Conservation (phyloP, 805 yeast genomes). For the Lachancea sp. region DNA sequence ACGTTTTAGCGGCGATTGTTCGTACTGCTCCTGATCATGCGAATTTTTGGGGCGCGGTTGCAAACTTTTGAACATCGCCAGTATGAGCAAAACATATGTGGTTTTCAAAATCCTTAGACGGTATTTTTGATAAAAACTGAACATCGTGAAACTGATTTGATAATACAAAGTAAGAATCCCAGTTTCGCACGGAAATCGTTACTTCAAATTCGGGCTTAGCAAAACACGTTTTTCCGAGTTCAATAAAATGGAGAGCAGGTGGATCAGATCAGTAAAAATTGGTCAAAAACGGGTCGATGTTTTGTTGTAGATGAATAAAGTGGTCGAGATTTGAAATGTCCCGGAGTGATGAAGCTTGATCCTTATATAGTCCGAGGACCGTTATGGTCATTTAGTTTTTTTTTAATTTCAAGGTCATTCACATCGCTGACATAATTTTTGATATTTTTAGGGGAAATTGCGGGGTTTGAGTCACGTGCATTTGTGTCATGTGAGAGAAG, state of each 20-base stretch:
- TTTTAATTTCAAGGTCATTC: no score
- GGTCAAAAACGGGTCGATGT: not conserved
- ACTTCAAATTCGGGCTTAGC: no score
- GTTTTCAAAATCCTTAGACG: slow-evolving; percentile 24
- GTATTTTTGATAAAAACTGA: slow-evolving; percentile 21
- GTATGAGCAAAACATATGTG: slow-evolving; percentile 25
- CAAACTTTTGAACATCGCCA: slow-evolving; percentile 16
- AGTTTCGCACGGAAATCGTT: no score
- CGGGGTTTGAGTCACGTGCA: no score
- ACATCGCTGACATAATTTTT: not conserved
- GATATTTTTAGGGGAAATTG: not conserved
- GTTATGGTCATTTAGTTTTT: no score
- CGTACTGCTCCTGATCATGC: not conserved
- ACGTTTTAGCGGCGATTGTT: not conserved
- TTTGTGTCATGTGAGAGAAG: not conserved
- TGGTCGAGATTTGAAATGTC: not conserved
- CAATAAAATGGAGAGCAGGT: no score
- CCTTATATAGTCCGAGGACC: not conserved
- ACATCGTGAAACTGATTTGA: not conserved
- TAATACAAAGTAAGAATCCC: not conserved
- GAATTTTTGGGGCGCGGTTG: slow-evolving; percentile 2
- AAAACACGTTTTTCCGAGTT: no score
- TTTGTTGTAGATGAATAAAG: not conserved
- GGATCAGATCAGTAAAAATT: no score
- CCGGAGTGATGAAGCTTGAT: not conserved